Evolutionary conservation across 805 yeast genomes (phyloP).

Genomic region (Myxozyma lipomycoides): DNA sequence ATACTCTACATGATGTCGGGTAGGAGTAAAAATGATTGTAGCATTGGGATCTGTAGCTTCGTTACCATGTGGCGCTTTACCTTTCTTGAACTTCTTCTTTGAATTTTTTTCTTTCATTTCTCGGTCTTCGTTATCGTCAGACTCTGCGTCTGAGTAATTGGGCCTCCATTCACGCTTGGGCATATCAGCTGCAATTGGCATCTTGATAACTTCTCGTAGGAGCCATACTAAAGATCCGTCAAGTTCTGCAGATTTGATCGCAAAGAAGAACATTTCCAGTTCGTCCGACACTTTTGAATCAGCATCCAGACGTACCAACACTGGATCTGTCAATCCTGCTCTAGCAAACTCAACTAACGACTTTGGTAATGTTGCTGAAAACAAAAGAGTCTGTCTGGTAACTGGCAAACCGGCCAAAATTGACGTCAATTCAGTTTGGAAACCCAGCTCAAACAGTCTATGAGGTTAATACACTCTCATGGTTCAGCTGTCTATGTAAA

Average conservation of each 20-base stretch:
- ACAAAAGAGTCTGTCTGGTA: constrained; percentile 78
- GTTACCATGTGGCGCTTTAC: constrained; percentile 69
- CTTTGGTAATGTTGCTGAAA: constrained; percentile 92
- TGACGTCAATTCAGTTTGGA: constrained; percentile 88
- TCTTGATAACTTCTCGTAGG: constrained; percentile 77
- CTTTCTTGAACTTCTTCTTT: constrained; percentile 26
- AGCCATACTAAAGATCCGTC: constrained; percentile 78
- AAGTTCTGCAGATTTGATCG: constrained; percentile 77
- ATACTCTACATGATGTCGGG: constrained; percentile 97
- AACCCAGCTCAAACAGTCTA: constrained; percentile 85
- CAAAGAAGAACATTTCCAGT: constrained; percentile 81
- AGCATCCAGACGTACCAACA: constrained; percentile 85
- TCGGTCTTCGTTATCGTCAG: constrained; percentile 39
- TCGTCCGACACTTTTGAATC: constrained; percentile 88
- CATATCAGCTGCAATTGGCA: constrained; percentile 65
- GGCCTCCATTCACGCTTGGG: constrained; percentile 47
- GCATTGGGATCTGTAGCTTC: constrained; percentile 80
- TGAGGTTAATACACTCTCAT: not conserved
- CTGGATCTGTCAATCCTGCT: constrained; percentile 91
- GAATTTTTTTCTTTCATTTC: not conserved
- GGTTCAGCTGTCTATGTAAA: not conserved
- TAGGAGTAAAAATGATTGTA: constrained; percentile 91
- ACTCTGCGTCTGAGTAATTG: constrained; percentile 45
- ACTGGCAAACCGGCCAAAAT: constrained; percentile 78
- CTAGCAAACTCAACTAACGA: constrained; percentile 94